Percentiles rank a stretch among this genome's conserved stretches.
Conservation (phyloP, 2,329 filamentous ascomycete genomes). For the Phyllosticta citribraziliensis region DNA sequence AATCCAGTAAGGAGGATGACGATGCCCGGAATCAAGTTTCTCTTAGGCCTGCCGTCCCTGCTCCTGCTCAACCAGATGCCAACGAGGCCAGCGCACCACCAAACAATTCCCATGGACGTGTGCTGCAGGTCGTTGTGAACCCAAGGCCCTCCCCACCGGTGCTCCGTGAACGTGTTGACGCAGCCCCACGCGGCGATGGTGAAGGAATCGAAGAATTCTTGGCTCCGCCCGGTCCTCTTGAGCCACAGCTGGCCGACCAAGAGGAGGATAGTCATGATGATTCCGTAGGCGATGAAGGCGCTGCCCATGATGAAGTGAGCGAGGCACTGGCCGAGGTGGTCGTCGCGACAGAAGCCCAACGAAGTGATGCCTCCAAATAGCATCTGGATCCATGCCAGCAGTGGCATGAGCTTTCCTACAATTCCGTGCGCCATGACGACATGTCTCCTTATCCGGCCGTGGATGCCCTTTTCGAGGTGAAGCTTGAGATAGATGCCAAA, state of each 20-base stretch:
- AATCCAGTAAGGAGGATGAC: slow-evolving; percentile 89
- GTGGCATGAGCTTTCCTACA: slow-evolving; percentile 76
- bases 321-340: slow-evolving; percentile 84
- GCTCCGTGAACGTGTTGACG: slow-evolving; percentile 97
- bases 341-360: slow-evolving; percentile 83
- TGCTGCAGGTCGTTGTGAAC: slow-evolving; percentile 92
- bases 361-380: slow-evolving; percentile 89
- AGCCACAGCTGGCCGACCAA: slow-evolving; percentile 86
- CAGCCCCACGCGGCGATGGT: slow-evolving; percentile 93
- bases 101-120: slow-evolving; percentile 98
- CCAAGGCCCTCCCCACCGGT: slow-evolving; percentile 85
- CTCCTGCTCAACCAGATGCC: slow-evolving; percentile 87
- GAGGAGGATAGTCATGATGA: slow-evolving; percentile 75
- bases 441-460: slow-evolving; percentile 64
- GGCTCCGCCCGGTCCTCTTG: slow-evolving; percentile 68
- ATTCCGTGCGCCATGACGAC: slow-evolving; percentile 68
- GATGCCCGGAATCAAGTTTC: slow-evolving; percentile 86
- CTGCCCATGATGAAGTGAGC: slow-evolving; percentile 99
- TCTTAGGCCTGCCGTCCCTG: slow-evolving; percentile 73
- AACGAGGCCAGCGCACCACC: slow-evolving; percentile 89
- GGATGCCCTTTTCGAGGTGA: slow-evolving; percentile 75
- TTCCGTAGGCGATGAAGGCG: slow-evolving; percentile 89
- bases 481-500: slow-evolving; percentile 82
- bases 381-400: slow-evolving; percentile 88
- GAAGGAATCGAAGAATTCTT: slow-evolving; percentile 92